Base-by-base conservation (phyloP, 169 alveolate genomes). In the Toxoplasma gondii region DNA sequence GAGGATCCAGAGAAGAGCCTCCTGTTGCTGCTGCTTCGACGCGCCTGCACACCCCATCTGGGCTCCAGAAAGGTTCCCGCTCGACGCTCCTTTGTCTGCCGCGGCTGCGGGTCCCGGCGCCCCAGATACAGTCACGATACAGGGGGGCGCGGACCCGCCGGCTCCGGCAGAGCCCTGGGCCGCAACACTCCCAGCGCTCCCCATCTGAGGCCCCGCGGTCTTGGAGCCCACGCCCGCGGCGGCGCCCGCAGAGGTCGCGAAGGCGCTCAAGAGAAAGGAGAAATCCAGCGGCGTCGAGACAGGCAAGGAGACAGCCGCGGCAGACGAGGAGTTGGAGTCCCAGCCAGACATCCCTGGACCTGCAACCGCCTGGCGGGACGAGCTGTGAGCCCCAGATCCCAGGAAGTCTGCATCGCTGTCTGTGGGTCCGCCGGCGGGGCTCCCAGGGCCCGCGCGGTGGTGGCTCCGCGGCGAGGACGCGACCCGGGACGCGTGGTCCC, bases 1-100 rank as follows among this genome's bases (percentile, higher is more conserved):
- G 17, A 38, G 34, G 1, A 82, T 41, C 90, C 90, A 82, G 22
- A 43, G 38, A 82, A 43, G 69, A 4, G 90, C 90, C 38, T 82
- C 90, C 64, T 82, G 90, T 67, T 82, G 90, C 67, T 82, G 90
- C 64, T 39, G 64, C 90, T 82, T 82, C 64, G 90, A 43, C n/a
- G 41, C 58, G 12, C 67, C 88, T 9, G 45, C n/a, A 7, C 7
- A 22, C 88, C 53, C 24, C 34, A 31, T 74, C 74, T 64, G 74
- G n/a, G 34, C 74, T 31, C n/a, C 34, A 27, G n/a, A 64, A 1
- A 31, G 7, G 5, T 22, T 64, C 74, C 74, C 74, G 29, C 74
- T 31, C 4, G 74, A 4, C 5, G 24, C 22, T 31, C 74, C 74
- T 49, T 49, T 49, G 58, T 49, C 58, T 49, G 58, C 58, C 58